Percentiles rank a stretch among this genome's conserved stretches.
Conservation (phyloP, 345 rosid genomes). For the Linum usitatissimum region DNA sequence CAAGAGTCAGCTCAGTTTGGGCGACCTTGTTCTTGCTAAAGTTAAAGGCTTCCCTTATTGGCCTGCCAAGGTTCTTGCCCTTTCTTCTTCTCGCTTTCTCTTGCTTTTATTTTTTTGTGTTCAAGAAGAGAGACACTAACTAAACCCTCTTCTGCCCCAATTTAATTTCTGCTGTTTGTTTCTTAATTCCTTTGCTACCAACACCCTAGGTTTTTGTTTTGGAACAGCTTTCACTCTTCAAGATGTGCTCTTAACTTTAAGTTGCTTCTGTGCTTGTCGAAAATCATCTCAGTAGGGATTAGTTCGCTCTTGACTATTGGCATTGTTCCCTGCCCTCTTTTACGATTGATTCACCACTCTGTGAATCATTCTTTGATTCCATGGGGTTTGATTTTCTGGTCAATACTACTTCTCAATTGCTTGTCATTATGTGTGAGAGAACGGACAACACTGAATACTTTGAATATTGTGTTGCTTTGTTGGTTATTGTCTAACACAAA, state of each 20-base stretch:
- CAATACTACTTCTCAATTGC: neutral
- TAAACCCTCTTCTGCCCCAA: neutral
- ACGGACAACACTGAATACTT: neutral
- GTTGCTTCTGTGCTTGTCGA: neutral
- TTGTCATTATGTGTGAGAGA: neutral
- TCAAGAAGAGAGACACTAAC: neutral
- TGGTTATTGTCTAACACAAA: neutral
- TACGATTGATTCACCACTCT: neutral
- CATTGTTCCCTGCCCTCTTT: neutral
- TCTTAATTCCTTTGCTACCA: neutral
- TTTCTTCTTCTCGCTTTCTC: neutral
- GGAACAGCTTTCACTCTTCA: neutral
- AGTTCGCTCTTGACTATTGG: neutral
- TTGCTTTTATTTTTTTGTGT: neutral
- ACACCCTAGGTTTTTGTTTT: neutral
- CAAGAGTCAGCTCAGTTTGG: conserved; percentile 58
- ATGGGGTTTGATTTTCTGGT: neutral
- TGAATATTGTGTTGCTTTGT: neutral
- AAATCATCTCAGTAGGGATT: neutral
- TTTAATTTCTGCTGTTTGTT: neutral
- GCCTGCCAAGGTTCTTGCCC: conserved; percentile 79
- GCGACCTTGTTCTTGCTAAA: conserved; percentile 96
- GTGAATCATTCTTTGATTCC: neutral
- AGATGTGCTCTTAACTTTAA: neutral
- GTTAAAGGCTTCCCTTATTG: conserved; percentile 94